phyloP scores from a whole-genome alignment of 2,329 filamentous ascomycete species.

The Aspergillus tanneri region DNA sequence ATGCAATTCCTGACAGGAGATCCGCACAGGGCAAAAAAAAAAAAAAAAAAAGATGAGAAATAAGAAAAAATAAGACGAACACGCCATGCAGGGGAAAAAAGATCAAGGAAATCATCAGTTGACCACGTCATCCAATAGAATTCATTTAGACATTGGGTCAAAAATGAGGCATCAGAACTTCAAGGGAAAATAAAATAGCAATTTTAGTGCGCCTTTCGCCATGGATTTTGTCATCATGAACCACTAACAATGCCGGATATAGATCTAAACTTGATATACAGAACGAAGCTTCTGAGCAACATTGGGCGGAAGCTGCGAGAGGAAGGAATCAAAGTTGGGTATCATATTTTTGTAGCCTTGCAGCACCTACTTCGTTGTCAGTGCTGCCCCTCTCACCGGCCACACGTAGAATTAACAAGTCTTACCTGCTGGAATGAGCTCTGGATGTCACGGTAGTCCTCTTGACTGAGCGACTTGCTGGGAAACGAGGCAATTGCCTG shows the following conservation, averaged over 20 bases:
- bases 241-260: slow-evolving; percentile 19
- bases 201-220: slow-evolving; percentile 27
- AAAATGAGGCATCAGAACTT: too few species aligned
- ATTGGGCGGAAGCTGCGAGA: slow-evolving; percentile 41
- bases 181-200: slow-evolving; percentile 11
- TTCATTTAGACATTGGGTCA: not conserved
- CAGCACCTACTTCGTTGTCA: slow-evolving; percentile 34
- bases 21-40: not conserved
- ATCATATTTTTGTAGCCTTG: slow-evolving; percentile 51
- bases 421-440: slow-evolving; percentile 74
- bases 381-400: too few species aligned
- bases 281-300: slow-evolving; percentile 44
- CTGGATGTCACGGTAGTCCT: slow-evolving; percentile 60
- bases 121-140: slow-evolving; percentile 8
- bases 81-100: slow-evolving; percentile 7
- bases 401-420: too few species aligned
- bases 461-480: slow-evolving; percentile 61
- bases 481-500: slow-evolving; percentile 73
- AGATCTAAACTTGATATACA: slow-evolving; percentile 42
- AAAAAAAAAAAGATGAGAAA: slow-evolving; percentile 2
- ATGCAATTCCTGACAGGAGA: not conserved
- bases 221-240: slow-evolving; percentile 17
- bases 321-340: slow-evolving; percentile 48
- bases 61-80: slow-evolving; percentile 5
- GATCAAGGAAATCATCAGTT: slow-evolving; percentile 9